Evolutionary conservation across 179 eudicot genomes (phyloP).

Genomic region (Dionaea muscipula): DNA sequence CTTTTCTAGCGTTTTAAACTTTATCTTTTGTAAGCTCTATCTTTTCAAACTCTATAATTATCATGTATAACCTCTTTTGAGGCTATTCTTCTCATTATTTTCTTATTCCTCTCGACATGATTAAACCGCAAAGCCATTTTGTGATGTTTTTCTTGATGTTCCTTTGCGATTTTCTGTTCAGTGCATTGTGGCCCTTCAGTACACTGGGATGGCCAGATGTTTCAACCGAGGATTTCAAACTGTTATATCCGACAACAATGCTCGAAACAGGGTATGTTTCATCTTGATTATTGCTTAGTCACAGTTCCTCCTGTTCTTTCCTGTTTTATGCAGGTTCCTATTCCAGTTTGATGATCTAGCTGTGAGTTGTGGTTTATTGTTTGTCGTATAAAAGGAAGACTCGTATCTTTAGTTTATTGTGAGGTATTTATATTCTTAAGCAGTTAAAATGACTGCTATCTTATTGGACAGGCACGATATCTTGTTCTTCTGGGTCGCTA

Average conservation of each 20-base stretch:
- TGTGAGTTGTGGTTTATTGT: neutral
- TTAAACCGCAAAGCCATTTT: no score
- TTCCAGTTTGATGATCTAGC: neutral
- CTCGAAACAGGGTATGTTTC: constrained; percentile 84
- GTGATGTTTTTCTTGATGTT: no score
- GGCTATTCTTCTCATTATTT: no score
- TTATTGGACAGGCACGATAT: constrained; percentile 79
- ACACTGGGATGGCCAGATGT: constrained; percentile 97
- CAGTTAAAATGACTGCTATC: neutral
- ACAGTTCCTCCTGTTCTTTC: neutral
- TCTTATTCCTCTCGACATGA: no score
- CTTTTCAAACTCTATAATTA: no score
- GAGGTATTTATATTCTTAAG: no score
- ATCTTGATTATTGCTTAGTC: constrained; percentile 3
- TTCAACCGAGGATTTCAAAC: constrained; percentile 62
- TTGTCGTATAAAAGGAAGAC: no score
- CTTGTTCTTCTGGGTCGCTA: constrained; percentile 97
- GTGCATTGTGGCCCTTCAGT: constrained; percentile 95
- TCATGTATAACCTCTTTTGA: no score
- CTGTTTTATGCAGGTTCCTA: neutral
- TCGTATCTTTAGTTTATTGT: no score
- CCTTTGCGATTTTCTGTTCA: constrained; percentile 14
- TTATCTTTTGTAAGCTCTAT: no score
- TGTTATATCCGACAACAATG: constrained; percentile 83
- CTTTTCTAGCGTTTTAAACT: no score